phyloP scores from a whole-genome alignment of 208 protist genomes.

The Crithidia bombi region DNA sequence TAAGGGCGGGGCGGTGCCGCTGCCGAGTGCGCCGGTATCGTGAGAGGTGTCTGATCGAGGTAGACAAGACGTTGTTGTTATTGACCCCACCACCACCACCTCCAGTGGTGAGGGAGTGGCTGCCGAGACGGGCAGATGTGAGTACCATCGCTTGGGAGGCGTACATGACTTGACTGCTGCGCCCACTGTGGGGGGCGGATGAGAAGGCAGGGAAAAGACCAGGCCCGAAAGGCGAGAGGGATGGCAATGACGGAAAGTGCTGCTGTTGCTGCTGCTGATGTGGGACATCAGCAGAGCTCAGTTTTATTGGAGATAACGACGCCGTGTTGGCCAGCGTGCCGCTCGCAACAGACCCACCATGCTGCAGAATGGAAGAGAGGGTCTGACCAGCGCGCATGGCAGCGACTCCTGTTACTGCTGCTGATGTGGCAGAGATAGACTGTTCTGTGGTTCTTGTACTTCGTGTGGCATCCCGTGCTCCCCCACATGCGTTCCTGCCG shows the following conservation, averaged over 20 bases:
- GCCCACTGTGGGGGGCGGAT: conserved; percentile 1
- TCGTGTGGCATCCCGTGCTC: not conserved
- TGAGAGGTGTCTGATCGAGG: not conserved
- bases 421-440: not conserved
- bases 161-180: conserved; percentile 2
- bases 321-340: not conserved
- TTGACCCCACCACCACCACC: not conserved
- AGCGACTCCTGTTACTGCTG: not conserved
- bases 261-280: conserved; percentile 1
- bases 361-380: conserved; percentile 10
- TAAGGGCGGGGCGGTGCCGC: conserved; percentile 14
- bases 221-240: conserved; percentile 4
- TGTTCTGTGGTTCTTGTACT: not conserved
- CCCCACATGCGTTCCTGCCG: not conserved
- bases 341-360: conserved; percentile 6
- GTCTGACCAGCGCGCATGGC: not conserved
- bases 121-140: not conserved
- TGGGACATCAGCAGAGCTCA: not conserved
- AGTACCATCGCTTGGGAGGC: not conserved
- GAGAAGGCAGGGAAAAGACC: not conserved
- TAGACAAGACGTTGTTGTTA: not conserved
- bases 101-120: not conserved
- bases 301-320: not conserved
- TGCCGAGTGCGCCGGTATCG: conserved; percentile 5
- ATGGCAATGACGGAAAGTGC: conserved; percentile 1